Conservation (phyloP, 106 monocot genomes). For the Dioscorea alata region DNA sequence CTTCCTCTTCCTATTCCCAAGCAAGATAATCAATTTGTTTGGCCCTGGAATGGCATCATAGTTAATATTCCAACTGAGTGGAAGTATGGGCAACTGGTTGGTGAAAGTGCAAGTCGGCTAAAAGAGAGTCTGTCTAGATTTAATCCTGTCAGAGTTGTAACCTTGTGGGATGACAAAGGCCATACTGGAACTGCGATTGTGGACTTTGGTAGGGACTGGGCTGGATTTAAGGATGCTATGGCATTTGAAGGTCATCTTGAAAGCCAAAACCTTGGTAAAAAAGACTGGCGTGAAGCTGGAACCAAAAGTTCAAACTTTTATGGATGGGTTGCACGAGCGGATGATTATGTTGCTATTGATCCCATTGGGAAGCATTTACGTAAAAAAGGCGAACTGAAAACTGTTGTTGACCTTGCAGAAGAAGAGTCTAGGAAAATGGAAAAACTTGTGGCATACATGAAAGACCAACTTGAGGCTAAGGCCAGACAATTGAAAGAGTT, state of each 20-base stretch:
- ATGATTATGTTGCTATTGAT: slow-evolving; percentile 41
- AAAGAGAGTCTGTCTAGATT: slow-evolving; percentile 49
- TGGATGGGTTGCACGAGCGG: slow-evolving; percentile 72
- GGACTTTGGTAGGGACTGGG: slow-evolving; percentile 60
- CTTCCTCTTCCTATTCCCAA: slow-evolving; percentile 6
- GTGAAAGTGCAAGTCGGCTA: slow-evolving; percentile 33
- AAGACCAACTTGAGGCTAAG: slow-evolving; percentile 34
- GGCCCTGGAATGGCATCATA: slow-evolving; percentile 80
- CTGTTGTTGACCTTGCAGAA: slow-evolving; percentile 30
- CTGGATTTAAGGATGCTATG: slow-evolving; percentile 80
- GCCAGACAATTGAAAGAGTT: slow-evolving; percentile 30
- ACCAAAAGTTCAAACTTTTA: slow-evolving; percentile 14
- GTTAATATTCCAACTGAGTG: slow-evolving; percentile 47
- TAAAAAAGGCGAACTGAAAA: slow-evolving; percentile 65
- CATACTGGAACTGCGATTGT: slow-evolving; percentile 52
- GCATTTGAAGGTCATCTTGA: slow-evolving; percentile 75
- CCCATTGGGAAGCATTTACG: slow-evolving; percentile 41
- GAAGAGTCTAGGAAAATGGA: slow-evolving; percentile 39
- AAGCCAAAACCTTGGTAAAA: slow-evolving; percentile 37
- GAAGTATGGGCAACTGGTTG: slow-evolving; percentile 37
- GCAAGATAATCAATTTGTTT: slow-evolving; percentile 47
- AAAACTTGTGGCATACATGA: slow-evolving; percentile 40
- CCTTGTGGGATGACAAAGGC: slow-evolving; percentile 37
- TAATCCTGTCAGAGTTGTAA: slow-evolving; percentile 49
- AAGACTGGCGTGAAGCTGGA: slow-evolving; percentile 29